These are phyloP conservation scores for Cicer chorassanicum DNA, from an alignment of 306 rosid genomes.

Conservation along the genomic window DNA sequence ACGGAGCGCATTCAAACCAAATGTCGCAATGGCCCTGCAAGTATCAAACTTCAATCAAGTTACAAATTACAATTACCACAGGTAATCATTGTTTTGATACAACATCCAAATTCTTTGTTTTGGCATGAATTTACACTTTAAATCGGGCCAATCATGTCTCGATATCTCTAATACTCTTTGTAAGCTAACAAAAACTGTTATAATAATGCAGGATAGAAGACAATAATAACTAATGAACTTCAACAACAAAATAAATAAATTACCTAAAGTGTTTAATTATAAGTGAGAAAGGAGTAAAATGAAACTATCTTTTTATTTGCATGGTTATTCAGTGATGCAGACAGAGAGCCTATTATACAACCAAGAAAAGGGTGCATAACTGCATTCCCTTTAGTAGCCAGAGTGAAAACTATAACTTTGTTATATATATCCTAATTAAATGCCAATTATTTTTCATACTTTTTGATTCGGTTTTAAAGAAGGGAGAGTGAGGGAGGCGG, in stretches of 20 bases:
- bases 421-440: constrained; percentile 30
- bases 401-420: constrained; percentile 27
- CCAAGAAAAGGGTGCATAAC: constrained; percentile 4
- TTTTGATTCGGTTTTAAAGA: constrained; percentile 19
- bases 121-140: neutral
- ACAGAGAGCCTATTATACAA: constrained; percentile 18
- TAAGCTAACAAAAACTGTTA: neutral
- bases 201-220: constrained; percentile 7
- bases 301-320: constrained; percentile 18
- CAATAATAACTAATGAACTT: constrained; percentile 11
- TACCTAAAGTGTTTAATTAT: constrained; percentile 3
- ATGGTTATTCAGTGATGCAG: constrained; percentile 18
- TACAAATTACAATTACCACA: constrained; percentile 3
- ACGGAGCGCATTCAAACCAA: constrained; percentile 87
- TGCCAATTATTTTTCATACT: neutral
- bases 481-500: neutral
- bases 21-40: constrained; percentile 80
- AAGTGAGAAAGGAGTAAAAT: neutral
- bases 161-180: neutral
- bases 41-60: constrained; percentile 34
- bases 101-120: constrained; percentile 5
- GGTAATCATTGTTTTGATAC: constrained; percentile 2
- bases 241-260: constrained; percentile 20
- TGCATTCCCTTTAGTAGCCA: constrained; percentile 24
- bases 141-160: neutral